A percentile compares a stretch with the other conserved stretches of the same genome.
These are phyloP conservation scores for Dichotomopilus funicola DNA, from an alignment of 2,329 filamentous ascomycete species.

Conservation along the genomic window DNA sequence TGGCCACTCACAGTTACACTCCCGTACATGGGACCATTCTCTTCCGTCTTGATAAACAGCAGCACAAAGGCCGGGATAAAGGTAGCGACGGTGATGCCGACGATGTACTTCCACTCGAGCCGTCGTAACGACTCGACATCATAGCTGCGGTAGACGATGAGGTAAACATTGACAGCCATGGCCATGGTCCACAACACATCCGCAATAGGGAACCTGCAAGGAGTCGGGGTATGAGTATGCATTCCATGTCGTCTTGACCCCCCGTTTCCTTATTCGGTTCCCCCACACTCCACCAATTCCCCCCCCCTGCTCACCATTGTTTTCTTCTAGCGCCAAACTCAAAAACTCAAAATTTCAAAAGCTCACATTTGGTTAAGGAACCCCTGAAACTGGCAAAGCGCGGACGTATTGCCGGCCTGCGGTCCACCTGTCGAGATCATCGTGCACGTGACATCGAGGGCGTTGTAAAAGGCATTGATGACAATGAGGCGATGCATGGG, in stretches of 20 bases:
- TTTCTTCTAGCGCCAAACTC: neutral
- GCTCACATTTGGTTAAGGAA: conserved; percentile 33
- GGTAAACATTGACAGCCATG: conserved; percentile 32
- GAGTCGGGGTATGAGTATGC: neutral
- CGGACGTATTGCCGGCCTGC: conserved; percentile 27
- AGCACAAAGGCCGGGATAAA: conserved; percentile 32
- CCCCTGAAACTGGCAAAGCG: conserved; percentile 33
- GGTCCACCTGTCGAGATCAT: conserved; percentile 35
- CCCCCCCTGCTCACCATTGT: neutral
- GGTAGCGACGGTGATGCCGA: conserved; percentile 26
- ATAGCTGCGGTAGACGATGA: conserved; percentile 32
- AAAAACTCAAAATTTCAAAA: neutral
- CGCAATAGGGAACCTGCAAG: conserved; percentile 31
- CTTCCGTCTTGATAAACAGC: conserved; percentile 27
- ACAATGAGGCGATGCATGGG: conserved; percentile 35
- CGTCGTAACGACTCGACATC: conserved; percentile 27
- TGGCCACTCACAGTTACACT: conserved; percentile 28
- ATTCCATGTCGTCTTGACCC: neutral
- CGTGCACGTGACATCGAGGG: conserved; percentile 32
- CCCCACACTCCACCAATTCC: neutral
- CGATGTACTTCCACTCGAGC: conserved; percentile 30
- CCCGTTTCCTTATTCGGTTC: no score
- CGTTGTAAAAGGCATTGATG: conserved; percentile 33
- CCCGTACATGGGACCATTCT: conserved; percentile 32
- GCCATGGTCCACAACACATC: conserved; percentile 34